Base-by-base conservation (phyloP, 139 green algal species). In the Edaphochlamys debaryana region DNA sequence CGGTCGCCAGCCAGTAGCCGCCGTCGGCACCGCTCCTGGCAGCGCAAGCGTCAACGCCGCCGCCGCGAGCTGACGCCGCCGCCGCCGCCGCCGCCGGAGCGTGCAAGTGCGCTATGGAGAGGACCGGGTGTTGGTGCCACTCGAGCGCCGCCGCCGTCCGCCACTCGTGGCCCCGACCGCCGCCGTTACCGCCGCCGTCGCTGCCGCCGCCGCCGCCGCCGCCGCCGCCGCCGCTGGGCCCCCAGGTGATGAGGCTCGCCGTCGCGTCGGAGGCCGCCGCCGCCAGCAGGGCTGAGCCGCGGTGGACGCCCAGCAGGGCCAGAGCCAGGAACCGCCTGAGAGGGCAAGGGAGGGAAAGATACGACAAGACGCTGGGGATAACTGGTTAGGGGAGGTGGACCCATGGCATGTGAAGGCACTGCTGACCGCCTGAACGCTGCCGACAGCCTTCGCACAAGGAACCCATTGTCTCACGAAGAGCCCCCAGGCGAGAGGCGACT, bases 201-300 rank as follows among this genome's bases (percentile, higher is more conserved):
- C 11, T 54, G 45, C 45, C 45, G 45, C 45, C 45, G 45, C 45
- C 45, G 45, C 9, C 63, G 32, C 5, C 32, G 23, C 13, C 40
- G 60, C 63, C 72, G 62, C 15, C 9, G 36, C 50, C 8, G 37
- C 6, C 3, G 15, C 45, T 9, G 36, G 73, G 78, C 11, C 58
- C 48, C 67, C 36, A 76, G 0, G 42, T 40, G 2, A 82, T 25
- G 32, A 84, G 27, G 48, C 66, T 41, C 36, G 4, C 0, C 48
- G 78, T 75, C 23, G 77, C 77, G 63, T 83, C 77, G 23, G 77
- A 83, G 42, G 77, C 66, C 34, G 77, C 48, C 25, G 75, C 63
- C 17, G 77, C 45, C 0, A 83, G 63, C 63, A 83, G 66, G 0
- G 77, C 77, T 7, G 45, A 54, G 58, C 38, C 2, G 67, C 40